Evolutionary conservation across 2,329 filamentous ascomycete species (phyloP).

Genomic region (Tolypocladium album): DNA sequence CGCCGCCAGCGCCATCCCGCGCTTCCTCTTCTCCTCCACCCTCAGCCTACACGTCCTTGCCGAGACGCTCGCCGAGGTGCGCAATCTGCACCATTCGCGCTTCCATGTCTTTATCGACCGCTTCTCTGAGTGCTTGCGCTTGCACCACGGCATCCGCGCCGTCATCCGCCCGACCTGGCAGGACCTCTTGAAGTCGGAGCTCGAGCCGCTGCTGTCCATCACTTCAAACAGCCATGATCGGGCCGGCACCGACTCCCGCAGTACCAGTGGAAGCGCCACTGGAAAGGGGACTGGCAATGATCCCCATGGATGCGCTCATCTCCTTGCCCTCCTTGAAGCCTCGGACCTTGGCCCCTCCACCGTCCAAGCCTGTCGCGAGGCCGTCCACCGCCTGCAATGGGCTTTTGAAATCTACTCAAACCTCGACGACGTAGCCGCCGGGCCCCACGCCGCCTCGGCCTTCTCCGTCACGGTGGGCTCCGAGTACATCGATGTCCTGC

Average conservation of each 20-base stretch:
- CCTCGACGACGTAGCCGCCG: constrained; percentile 10
- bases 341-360: constrained; percentile 17
- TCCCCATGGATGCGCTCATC: constrained; percentile 12
- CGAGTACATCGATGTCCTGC: constrained; percentile 23
- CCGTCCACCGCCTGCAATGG: constrained; percentile 19
- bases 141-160: constrained; percentile 31
- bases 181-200: constrained; percentile 22
- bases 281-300: constrained; percentile 5
- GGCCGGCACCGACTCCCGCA: constrained; percentile 1
- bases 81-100: constrained; percentile 6
- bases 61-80: constrained; percentile 28
- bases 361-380: constrained; percentile 17
- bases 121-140: constrained; percentile 27
- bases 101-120: constrained; percentile 29
- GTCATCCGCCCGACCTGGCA: constrained; percentile 23
- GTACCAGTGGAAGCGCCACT: background rate
- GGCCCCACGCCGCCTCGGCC: constrained; percentile 19
- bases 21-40: constrained; percentile 32
- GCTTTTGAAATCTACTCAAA: constrained; percentile 20
- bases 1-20: constrained; percentile 19
- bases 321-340: constrained; percentile 17
- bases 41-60: constrained; percentile 36
- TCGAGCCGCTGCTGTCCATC: constrained; percentile 15
- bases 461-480: constrained; percentile 20
- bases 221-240: background rate